These are phyloP conservation scores for Prinsepia uniflora DNA, from an alignment of 306 rosid species.

Conservation along the genomic window DNA sequence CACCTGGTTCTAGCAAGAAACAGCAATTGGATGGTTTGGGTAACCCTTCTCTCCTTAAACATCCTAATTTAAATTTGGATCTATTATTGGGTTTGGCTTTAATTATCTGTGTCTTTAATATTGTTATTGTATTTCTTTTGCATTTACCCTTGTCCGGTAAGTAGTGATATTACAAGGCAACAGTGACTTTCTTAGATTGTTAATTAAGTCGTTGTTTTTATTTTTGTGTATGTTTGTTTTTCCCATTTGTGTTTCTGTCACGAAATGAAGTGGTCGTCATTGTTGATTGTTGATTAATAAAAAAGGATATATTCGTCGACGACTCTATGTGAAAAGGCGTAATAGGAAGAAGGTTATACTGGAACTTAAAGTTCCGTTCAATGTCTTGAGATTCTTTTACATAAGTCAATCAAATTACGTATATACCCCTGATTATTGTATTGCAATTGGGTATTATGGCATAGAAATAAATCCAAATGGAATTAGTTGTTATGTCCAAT, in stretches of 20 bases:
- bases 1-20: constrained; percentile 64
- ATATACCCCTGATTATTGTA: constrained; percentile 30
- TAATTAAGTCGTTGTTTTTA: neutral
- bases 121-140: neutral
- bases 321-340: neutral
- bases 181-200: constrained; percentile 5
- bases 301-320: neutral
- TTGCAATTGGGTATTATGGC: constrained; percentile 11
- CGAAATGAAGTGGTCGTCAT: neutral
- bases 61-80: neutral
- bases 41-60: constrained; percentile 14
- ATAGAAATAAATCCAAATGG: neutral
- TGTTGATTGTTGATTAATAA: constrained; percentile 15
- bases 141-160: neutral
- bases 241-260: neutral
- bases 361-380: constrained; percentile 23
- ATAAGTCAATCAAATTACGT: constrained; percentile 22
- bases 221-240: neutral
- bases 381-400: constrained; percentile 13
- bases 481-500: neutral
- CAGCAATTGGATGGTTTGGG: constrained; percentile 40
- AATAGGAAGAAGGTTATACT: constrained; percentile 4
- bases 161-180: neutral
- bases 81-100: neutral
- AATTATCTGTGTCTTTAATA: neutral